phyloP scores from a whole-genome alignment of 257 asterid genomes.

The Penstemon eatonii region DNA sequence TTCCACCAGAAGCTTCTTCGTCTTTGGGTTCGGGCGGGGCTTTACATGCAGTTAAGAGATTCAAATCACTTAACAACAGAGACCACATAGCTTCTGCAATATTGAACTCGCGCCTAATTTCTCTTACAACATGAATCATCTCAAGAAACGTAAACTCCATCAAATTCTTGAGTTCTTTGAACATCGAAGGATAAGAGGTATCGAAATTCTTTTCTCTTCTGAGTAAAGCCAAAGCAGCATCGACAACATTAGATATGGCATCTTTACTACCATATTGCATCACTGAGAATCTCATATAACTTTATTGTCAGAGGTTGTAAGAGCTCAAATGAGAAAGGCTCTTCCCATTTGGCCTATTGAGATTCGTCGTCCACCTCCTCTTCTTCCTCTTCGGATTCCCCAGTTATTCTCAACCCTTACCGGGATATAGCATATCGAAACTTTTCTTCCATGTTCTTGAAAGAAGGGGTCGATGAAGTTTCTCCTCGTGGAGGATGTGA shows the following conservation, averaged over 20 bases:
- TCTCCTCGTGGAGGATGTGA: too few species aligned
- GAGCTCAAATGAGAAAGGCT: slow-evolving; percentile 49
- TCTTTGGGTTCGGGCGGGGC: slow-evolving; percentile 13
- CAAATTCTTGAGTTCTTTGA: slow-evolving; percentile 51
- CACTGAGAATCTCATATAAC: slow-evolving; percentile 41
- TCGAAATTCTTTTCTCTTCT: slow-evolving; percentile 41
- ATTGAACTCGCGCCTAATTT: slow-evolving; percentile 51
- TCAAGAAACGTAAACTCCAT: slow-evolving; percentile 67
- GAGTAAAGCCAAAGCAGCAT: slow-evolving; percentile 61
- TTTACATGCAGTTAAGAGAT: slow-evolving; percentile 59
- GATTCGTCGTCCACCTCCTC: slow-evolving; percentile 30
- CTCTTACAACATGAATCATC: slow-evolving; percentile 74
- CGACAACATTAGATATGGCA: slow-evolving; percentile 58
- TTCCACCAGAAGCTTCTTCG: slow-evolving; percentile 29
- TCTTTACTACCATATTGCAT: slow-evolving; percentile 70
- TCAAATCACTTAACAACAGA: slow-evolving; percentile 64
- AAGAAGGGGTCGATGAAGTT: slow-evolving; percentile 30
- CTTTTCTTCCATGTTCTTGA: slow-evolving; percentile 46
- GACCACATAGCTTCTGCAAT: slow-evolving; percentile 78
- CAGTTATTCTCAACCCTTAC: slow-evolving; percentile 32
- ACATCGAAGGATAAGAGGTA: slow-evolving; percentile 32
- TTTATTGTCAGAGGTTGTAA: slow-evolving; percentile 47
- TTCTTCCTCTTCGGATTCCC: background rate
- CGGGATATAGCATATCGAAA: slow-evolving; percentile 26
- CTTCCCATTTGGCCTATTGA: slow-evolving; percentile 59